Evolutionary conservation across 1,139 yeast genomes (phyloP), one percentile per base, ranked within the genome.

Genomic region (Sugiyamaella sp.): DNA sequence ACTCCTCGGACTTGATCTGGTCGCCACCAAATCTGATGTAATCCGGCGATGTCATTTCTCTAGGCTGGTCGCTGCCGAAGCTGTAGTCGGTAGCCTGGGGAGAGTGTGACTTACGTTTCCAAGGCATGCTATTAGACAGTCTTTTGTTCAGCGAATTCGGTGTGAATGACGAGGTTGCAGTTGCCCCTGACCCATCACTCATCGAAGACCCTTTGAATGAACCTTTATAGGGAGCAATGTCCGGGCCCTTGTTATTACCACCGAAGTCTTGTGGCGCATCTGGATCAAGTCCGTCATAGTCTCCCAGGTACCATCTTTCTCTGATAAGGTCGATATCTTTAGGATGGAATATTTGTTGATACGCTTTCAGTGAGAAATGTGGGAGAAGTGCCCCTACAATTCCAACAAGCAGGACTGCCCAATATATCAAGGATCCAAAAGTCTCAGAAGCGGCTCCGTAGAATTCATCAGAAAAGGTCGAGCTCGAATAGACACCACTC

Each of bases 401-500:
- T 10, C 97, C 96, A 53, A 88, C 76, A 58, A 87, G 77, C 40
- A 85, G 71, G 61, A 89, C 84, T 0, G 90, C 91, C 99, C 99
- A 93, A 70, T 82, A 90, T 1, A 83, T 66, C 1, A 84, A 76
- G 16, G 84, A 70, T 1, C 93, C 95, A 69, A 86, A 90, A 55
- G 87, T 75, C 65, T 84, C 85, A 2, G 81, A 77, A 1, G 88
- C 97, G 17, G 89, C 83, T 61, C 85, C 81, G 72, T 86, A 93
- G 59, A 88, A 85, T 63, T 87, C 96, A 4, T 75, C 80, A 52
- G 93, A 78, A 50, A 74, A 72, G 12, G 75, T 60, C 5, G 80
- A 69, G 17, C 86, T 74, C 1, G 96, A 82, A 91, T 97, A 93
- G 48, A 91, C 76, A 49, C 97, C 97, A 0, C 97, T 84, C 97